A percentile compares a stretch with the other conserved stretches of the same genome.
These are phyloP conservation scores for Pseudocercospora crystallina DNA, from an alignment of 2,329 filamentous ascomycete species.

Conservation along the genomic window DNA sequence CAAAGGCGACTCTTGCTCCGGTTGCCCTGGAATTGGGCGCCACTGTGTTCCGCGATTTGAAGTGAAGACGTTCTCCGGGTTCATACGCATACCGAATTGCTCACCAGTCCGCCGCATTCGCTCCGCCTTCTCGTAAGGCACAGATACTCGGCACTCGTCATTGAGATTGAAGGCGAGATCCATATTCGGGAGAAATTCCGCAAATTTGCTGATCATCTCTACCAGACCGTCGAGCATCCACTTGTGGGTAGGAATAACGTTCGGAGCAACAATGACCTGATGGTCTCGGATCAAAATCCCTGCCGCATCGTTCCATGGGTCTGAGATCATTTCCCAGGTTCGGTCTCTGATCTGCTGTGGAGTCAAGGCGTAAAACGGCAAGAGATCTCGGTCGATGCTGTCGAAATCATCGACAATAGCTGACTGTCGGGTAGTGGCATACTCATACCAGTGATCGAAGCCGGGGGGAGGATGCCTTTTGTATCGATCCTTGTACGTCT, in stretches of 20 bases:
- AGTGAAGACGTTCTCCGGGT: conserved; percentile 37
- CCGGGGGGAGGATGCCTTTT: conserved; percentile 57
- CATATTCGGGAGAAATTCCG: conserved; percentile 60
- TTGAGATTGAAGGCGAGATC: conserved; percentile 64
- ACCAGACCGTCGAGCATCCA: conserved; percentile 60
- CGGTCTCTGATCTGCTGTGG: conserved; percentile 53
- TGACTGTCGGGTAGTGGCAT: conserved; percentile 53
- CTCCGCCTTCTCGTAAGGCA: conserved; percentile 50
- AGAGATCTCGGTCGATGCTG: conserved; percentile 57
- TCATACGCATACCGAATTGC: neutral
- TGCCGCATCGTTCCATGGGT: conserved; percentile 57
- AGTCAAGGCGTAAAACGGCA: conserved; percentile 55
- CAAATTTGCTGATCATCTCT: conserved; percentile 56
- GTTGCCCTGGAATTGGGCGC: conserved; percentile 35
- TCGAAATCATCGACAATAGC: conserved; percentile 61
- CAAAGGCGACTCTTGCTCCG: conserved; percentile 29
- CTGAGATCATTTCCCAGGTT: conserved; percentile 54
- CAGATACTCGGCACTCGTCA: conserved; percentile 58
- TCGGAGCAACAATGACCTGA: conserved; percentile 49
- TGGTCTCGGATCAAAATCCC: conserved; percentile 58
- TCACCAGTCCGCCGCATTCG: conserved; percentile 32
- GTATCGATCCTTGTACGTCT: conserved; percentile 54
- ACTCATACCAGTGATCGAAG: conserved; percentile 62
- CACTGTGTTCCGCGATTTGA: conserved; percentile 40
- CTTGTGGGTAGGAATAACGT: conserved; percentile 55